Percentiles rank a stretch among this genome's conserved stretches.
These are phyloP conservation scores for Arthroderma sp. DNA, from an alignment of 2,329 filamentous ascomycete genomes.

Conservation along the genomic window DNA sequence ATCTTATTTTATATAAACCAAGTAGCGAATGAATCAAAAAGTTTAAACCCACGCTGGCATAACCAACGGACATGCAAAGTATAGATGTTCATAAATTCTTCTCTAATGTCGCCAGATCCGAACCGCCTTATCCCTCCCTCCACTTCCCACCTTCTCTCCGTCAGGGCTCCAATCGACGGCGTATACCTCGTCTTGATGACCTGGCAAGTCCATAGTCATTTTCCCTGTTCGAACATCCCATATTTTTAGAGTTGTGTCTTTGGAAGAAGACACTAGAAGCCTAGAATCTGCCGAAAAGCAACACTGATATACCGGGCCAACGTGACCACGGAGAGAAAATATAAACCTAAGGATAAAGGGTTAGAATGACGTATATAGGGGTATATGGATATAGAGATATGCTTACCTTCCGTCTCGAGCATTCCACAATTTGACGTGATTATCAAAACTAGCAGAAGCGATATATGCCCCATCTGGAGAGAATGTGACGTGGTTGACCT, in stretches of 20 bases:
- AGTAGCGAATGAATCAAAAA: no score
- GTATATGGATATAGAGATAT: slow-evolving; percentile 53
- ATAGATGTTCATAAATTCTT: neutral
- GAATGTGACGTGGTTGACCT: slow-evolving; percentile 91
- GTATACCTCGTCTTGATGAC: slow-evolving; percentile 86
- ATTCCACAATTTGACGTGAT: slow-evolving; percentile 89
- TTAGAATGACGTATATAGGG: slow-evolving; percentile 85
- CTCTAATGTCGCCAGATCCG: slow-evolving; percentile 54
- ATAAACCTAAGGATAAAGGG: slow-evolving; percentile 58
- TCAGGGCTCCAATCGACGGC: slow-evolving; percentile 92
- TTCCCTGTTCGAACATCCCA: slow-evolving; percentile 86
- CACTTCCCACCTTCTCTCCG: slow-evolving; percentile 76
- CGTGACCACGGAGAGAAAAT: slow-evolving; percentile 77
- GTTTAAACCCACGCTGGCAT: neutral
- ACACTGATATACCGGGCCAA: slow-evolving; percentile 82
- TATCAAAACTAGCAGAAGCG: slow-evolving; percentile 81
- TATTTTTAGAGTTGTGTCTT: slow-evolving; percentile 87
- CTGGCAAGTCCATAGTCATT: slow-evolving; percentile 68
- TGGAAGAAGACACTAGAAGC: slow-evolving; percentile 74
- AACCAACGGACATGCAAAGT: slow-evolving; percentile 9
- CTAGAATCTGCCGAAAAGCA: slow-evolving; percentile 85
- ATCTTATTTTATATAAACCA: neutral
- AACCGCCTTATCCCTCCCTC: slow-evolving; percentile 76
- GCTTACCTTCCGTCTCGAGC: slow-evolving; percentile 53
- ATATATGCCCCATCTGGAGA: slow-evolving; percentile 81